Conservation (phyloP, 1,139 yeast species). For the Hemisphaericaspora xylanilytica region DNA sequence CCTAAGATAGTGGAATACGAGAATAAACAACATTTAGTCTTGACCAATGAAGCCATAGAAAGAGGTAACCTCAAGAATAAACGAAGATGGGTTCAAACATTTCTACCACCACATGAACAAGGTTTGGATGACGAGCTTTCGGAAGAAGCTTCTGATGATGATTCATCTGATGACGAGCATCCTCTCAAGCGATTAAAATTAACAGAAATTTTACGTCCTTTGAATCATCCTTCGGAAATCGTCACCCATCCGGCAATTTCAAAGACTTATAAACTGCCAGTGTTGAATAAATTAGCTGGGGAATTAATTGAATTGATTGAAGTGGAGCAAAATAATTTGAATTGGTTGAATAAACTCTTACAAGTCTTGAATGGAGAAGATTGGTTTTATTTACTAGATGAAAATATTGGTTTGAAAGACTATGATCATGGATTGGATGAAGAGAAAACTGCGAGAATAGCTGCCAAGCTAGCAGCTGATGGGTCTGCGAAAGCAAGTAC, state of each 20-base stretch:
- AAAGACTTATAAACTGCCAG: slow-evolving; percentile 57
- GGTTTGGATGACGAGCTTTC: slow-evolving; percentile 19
- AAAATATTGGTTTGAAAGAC: slow-evolving; percentile 60
- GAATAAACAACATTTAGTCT: slow-evolving; percentile 40
- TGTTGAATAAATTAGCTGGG: slow-evolving; percentile 53
- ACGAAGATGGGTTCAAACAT: slow-evolving; percentile 38
- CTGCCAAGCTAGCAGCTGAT: neutral
- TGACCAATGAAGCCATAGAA: slow-evolving; percentile 37
- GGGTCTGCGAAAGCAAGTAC: neutral
- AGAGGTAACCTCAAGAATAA: slow-evolving; percentile 27
- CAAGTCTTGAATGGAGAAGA: slow-evolving; percentile 86
- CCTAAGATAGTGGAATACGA: slow-evolving; percentile 43
- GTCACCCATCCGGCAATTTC: slow-evolving; percentile 68
- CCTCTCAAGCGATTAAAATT: slow-evolving; percentile 38
- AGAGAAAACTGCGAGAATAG: slow-evolving; percentile 50
- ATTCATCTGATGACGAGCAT: slow-evolving; percentile 26
- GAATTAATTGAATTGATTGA: slow-evolving; percentile 77
- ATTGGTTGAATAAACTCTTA: slow-evolving; percentile 66
- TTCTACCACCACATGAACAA: slow-evolving; percentile 13
- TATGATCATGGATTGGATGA: slow-evolving; percentile 64
- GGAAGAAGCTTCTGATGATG: slow-evolving; percentile 29
- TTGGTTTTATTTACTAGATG: slow-evolving; percentile 63
- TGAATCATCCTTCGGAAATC: slow-evolving; percentile 77
- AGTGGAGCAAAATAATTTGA: slow-evolving; percentile 73
- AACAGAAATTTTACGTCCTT: slow-evolving; percentile 67